These are phyloP conservation scores for Cryptococcus sp. DNA, from an alignment of 1,284 basidiomycete species.

Conservation along the genomic window DNA sequence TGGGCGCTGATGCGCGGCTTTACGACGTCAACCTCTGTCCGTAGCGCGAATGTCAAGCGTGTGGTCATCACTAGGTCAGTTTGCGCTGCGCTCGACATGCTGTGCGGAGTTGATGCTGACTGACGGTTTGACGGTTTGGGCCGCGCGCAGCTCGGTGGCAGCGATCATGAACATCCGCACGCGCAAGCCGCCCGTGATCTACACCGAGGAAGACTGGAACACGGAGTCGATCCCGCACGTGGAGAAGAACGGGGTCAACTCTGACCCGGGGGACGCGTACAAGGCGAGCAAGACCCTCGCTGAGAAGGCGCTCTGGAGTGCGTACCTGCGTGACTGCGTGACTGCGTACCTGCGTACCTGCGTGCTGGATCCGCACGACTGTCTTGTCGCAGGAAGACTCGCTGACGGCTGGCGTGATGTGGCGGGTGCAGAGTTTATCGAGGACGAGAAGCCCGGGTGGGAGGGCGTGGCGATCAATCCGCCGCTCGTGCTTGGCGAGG, in stretches of 20 bases:
- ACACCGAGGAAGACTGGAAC: constrained; percentile 63
- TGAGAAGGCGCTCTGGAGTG: constrained; percentile 55
- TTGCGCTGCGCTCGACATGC: not conserved
- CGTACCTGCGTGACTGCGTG: constrained; percentile 13
- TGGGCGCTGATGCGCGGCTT: not conserved
- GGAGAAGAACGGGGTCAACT: constrained; percentile 59
- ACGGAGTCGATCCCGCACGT: constrained; percentile 56
- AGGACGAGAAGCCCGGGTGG: constrained; percentile 58
- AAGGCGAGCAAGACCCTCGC: constrained; percentile 61
- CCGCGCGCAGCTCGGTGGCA: constrained; percentile 55
- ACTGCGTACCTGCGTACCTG: no score
- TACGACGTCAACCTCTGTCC: not conserved
- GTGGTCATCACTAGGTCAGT: constrained; percentile 59
- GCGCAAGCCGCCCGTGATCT: constrained; percentile 15
- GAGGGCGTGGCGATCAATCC: constrained; percentile 60
- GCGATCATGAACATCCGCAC: constrained; percentile 50
- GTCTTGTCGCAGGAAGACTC: constrained; percentile 7
- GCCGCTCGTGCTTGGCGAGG: constrained; percentile 53
- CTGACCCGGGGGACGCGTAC: constrained; percentile 50
- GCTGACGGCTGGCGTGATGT: constrained; percentile 9
- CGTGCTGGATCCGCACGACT: no score
- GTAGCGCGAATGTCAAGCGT: constrained; percentile 56
- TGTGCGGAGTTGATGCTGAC: no score
- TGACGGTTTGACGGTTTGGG: no score
- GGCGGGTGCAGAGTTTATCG: constrained; percentile 56